phyloP scores from a whole-genome alignment of 352 stramenopile species.

The Phytophthora cactorum region DNA sequence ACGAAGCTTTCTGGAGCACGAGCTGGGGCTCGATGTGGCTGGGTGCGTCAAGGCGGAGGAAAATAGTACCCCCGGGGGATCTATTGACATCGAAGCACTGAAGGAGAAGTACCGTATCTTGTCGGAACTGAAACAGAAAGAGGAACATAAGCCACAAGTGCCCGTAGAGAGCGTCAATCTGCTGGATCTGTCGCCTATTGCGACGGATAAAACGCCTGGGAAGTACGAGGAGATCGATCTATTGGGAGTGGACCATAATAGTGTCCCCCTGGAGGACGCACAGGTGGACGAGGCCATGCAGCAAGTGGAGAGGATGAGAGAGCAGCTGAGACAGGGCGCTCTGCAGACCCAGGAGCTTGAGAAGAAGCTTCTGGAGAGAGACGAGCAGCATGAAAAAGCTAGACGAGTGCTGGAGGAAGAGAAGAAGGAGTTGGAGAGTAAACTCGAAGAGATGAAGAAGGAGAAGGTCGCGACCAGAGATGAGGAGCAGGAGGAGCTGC shows the following conservation, averaged over 20 bases:
- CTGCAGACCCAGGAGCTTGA: constrained; percentile 38
- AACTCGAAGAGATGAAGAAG: constrained; percentile 16
- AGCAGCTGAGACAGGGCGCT: constrained; percentile 44
- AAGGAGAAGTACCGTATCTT: constrained; percentile 58
- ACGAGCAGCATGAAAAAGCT: constrained; percentile 22
- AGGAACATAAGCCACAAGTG: constrained; percentile 15
- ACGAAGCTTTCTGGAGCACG: constrained; percentile 58
- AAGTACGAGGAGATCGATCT: constrained; percentile 72
- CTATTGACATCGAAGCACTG: constrained; percentile 55
- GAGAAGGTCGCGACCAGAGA: constrained; percentile 42
- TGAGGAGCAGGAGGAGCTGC: constrained; percentile 33
- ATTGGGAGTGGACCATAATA: constrained; percentile 22
- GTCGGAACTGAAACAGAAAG: constrained; percentile 41
- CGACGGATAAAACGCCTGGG: constrained; percentile 15
- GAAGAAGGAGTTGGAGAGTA: constrained; percentile 19
- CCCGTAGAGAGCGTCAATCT: constrained; percentile 47
- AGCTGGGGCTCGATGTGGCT: constrained; percentile 74
- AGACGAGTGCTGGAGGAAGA: constrained; percentile 18
- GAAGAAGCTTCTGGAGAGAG: constrained; percentile 30
- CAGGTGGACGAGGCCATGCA: constrained; percentile 53
- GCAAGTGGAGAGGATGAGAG: constrained; percentile 50
- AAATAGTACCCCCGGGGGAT: constrained; percentile 18
- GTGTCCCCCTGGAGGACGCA: constrained; percentile 15
- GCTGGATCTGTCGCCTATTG: constrained; percentile 49
- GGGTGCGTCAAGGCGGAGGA: constrained; percentile 44